Conservation (phyloP, 805 yeast species). For the Yarrowia divulgata region DNA sequence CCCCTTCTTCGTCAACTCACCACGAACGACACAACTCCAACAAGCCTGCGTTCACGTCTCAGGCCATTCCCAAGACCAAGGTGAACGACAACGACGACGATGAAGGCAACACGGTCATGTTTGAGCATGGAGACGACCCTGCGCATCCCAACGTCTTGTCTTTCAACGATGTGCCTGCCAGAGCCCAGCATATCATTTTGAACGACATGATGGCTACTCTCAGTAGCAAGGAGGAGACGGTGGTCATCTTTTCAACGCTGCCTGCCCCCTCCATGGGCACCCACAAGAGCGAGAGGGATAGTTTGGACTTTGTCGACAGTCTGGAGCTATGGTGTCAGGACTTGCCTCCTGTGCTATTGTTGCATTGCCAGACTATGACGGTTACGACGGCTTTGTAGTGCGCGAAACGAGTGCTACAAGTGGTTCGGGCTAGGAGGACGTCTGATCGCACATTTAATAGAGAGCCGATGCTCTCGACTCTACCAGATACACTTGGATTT, state of each 20-base stretch:
- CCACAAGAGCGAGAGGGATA: conserved; percentile 69
- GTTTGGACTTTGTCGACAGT: conserved; percentile 76
- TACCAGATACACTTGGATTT: background rate
- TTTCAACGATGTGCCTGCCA: conserved; percentile 89
- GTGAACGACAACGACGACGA: conserved; percentile 48
- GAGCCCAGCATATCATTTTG: conserved; percentile 86
- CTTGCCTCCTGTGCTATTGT: conserved; percentile 79
- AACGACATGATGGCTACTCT: conserved; percentile 80
- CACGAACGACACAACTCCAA: conserved; percentile 39
- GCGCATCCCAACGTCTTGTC: conserved; percentile 49
- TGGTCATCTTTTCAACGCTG: conserved; percentile 83
- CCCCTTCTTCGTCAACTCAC: conserved; percentile 5
- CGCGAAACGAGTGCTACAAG: no score
- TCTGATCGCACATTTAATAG: no score
- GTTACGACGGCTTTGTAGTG: conserved; percentile 86
- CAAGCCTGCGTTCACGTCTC: conserved; percentile 49
- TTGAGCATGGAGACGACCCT: conserved; percentile 43
- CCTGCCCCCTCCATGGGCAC: conserved; percentile 90
- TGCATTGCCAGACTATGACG: conserved; percentile 93
- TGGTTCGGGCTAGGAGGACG: no score
- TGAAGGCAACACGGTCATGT: conserved; percentile 47
- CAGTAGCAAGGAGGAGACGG: conserved; percentile 63
- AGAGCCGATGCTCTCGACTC: no score
- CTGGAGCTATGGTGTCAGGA: conserved; percentile 81
- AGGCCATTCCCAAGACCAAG: conserved; percentile 48